Conservation (phyloP, 805 yeast species). For the Ogataea philodendri region DNA sequence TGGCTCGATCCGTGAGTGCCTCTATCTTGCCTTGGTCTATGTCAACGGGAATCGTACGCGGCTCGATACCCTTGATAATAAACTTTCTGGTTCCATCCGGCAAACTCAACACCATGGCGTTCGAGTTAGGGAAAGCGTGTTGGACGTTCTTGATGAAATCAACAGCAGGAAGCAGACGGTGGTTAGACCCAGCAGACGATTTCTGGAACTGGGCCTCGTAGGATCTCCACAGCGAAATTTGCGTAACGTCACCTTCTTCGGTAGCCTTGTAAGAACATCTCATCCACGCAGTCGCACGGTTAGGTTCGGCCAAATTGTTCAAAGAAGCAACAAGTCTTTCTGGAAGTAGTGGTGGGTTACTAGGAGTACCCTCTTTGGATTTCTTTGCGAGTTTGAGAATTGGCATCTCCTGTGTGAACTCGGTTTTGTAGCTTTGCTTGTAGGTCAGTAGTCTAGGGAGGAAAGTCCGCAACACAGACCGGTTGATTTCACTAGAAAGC, state of each 20-base stretch:
- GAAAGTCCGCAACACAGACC: conserved; percentile 52
- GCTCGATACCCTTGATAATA: conserved; percentile 91
- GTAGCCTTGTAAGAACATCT: conserved; percentile 84
- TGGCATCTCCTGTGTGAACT: conserved; percentile 36
- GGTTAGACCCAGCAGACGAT: conserved; percentile 41
- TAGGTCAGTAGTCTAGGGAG: conserved; percentile 62
- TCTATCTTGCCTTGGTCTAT: conserved; percentile 45
- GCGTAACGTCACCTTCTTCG: conserved; percentile 82
- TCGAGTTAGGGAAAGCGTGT: conserved; percentile 80
- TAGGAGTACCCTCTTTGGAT: conserved; percentile 62
- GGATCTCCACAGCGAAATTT: conserved; percentile 92
- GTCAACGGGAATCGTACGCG: conserved; percentile 61
- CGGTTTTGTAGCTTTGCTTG: conserved; percentile 40
- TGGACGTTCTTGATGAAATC: conserved; percentile 95
- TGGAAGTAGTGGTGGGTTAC: conserved; percentile 53
- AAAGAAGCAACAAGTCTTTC: conserved; percentile 52
- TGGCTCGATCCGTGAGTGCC: conserved; percentile 32
- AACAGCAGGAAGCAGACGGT: conserved; percentile 83
- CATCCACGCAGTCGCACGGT: conserved; percentile 92
- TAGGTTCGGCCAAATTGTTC: conserved; percentile 72
- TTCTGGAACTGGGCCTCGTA: conserved; percentile 84
- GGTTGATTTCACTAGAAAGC: conserved; percentile 45
- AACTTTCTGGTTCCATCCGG: conserved; percentile 71
- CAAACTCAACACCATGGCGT: conserved; percentile 85
- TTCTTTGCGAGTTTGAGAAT: conserved; percentile 47